Conservation (phyloP, 106 monocot genomes). For the Allium fistulosum region DNA sequence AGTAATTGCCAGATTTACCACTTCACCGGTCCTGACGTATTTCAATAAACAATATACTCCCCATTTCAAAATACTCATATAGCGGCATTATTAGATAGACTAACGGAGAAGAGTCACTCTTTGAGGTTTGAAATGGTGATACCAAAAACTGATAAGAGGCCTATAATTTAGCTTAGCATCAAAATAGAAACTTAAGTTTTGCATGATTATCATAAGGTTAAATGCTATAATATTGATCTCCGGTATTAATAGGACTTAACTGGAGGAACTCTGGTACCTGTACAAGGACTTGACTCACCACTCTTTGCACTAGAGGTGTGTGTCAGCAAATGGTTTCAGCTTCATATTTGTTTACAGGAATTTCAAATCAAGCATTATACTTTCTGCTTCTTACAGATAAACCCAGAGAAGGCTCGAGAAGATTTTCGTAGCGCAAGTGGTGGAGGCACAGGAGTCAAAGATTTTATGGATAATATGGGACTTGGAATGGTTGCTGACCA, state of each 20-base stretch:
- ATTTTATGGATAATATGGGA: conserved; percentile 98
- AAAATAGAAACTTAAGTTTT: no score
- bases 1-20: no score
- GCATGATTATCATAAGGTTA: no score
- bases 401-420: conserved; percentile 93
- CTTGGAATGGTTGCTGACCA: conserved; percentile 93
- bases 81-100: no score
- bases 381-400: conserved; percentile 46
- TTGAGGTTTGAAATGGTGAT: no score
- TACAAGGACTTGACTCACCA: conserved; percentile 79
- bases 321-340: neutral
- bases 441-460: conserved; percentile 90
- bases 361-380: neutral
- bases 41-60: no score
- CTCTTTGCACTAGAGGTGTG: conserved; percentile 89
- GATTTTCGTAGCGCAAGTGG: conserved; percentile 74
- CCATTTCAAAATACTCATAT: no score
- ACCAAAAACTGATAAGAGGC: no score
- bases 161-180: no score
- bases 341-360: neutral
- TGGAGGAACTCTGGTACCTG: conserved; percentile 85
- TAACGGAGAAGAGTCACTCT: no score
- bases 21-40: no score
- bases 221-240: neutral
- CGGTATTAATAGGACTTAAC: conserved; percentile 57